Conservation (phyloP, 1,139 yeast species). For the Hansenula lynferdii region DNA sequence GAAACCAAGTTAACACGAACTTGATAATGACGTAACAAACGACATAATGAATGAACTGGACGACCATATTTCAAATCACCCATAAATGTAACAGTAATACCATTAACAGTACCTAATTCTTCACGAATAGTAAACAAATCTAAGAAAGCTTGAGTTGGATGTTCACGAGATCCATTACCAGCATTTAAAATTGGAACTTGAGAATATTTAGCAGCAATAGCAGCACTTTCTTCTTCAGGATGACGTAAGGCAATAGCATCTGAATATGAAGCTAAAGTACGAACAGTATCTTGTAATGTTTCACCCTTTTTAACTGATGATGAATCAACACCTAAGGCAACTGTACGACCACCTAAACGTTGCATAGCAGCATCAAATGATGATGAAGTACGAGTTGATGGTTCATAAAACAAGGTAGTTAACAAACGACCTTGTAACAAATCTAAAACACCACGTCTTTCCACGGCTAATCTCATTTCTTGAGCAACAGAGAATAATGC, state of each 20-base stretch:
- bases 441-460: constrained; percentile 93
- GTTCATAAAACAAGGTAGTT: constrained; percentile 96
- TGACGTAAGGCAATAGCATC: constrained; percentile 98
- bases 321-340: constrained; percentile 75
- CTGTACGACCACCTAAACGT: constrained; percentile 97
- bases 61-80: constrained; percentile 98
- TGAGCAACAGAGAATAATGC: constrained; percentile 94
- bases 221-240: constrained; percentile 88
- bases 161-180: constrained; percentile 97
- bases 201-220: constrained; percentile 91
- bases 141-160: constrained; percentile 97
- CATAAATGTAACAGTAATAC: constrained; percentile 97
- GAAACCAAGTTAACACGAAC: constrained; percentile 91
- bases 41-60: constrained; percentile 96
- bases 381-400: constrained; percentile 94
- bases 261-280: constrained; percentile 91
- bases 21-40: constrained; percentile 85
- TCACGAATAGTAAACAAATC: constrained; percentile 98
- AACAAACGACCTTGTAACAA: constrained; percentile 84
- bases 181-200: constrained; percentile 98
- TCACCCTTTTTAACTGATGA: constrained; percentile 98
- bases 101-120: constrained; percentile 97
- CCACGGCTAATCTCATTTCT: constrained; percentile 96
- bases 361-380: constrained; percentile 99
- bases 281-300: constrained; percentile 92